phyloP scores from a whole-genome alignment of 1,284 basidiomycete species.

The Erythrobasidium hasegawianum region DNA sequence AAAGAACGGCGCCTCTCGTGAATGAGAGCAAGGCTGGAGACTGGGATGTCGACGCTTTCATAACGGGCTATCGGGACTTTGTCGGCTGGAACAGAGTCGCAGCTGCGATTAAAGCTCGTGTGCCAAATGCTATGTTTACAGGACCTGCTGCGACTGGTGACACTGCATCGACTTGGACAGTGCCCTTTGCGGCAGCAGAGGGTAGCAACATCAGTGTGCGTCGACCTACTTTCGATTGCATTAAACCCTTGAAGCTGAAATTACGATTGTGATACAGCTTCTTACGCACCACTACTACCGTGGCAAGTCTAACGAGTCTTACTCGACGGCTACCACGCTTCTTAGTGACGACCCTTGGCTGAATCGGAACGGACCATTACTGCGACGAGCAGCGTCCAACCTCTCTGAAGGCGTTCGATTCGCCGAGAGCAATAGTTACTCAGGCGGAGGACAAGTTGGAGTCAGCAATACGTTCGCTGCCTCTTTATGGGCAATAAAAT shows the following conservation, averaged over 20 bases:
- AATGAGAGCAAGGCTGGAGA: background rate
- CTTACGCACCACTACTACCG: constrained; percentile 1
- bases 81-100: background rate
- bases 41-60: background rate
- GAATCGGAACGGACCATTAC: background rate
- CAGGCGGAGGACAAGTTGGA: background rate
- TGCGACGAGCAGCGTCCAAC: background rate
- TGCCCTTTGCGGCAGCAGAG: background rate
- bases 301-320: background rate
- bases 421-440: background rate
- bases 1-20: background rate
- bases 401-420: background rate
- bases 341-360: background rate
- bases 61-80: background rate
- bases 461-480: background rate
- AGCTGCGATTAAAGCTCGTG: background rate
- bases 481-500: background rate
- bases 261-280: too few relatives aligned
- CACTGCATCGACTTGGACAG: background rate
- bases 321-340: background rate
- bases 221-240: too few relatives aligned
- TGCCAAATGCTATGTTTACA: background rate
- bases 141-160: background rate
- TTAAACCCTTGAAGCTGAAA: too few relatives aligned
- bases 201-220: background rate